Evolutionary conservation across 371 early-diverging fungal species (phyloP).

Genomic region (Syncephalastrum monosporum): DNA sequence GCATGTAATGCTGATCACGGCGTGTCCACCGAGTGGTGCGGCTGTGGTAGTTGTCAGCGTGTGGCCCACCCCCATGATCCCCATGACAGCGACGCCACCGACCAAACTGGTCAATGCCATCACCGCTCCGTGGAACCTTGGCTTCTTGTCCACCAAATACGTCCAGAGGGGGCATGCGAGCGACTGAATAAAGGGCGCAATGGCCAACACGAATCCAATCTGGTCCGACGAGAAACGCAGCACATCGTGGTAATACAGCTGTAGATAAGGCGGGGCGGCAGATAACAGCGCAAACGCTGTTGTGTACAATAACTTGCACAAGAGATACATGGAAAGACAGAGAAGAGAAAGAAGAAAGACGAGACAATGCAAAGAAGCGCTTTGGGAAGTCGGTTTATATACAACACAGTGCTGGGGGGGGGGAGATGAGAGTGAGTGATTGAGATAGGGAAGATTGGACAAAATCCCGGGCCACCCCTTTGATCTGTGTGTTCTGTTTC

Average conservation of each 20-base stretch:
- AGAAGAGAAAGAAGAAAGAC: background rate
- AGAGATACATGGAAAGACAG: conserved; percentile 9
- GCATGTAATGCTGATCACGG: conserved; percentile 23
- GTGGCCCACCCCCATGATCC: conserved; percentile 21
- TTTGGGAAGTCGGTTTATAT: background rate
- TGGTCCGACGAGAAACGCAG: conserved; percentile 43
- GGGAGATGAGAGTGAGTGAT: too few species aligned
- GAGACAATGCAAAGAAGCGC: background rate
- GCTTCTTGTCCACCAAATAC: conserved; percentile 36
- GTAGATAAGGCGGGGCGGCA: conserved; percentile 42
- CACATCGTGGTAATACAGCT: conserved; percentile 38
- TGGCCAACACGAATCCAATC: conserved; percentile 43
- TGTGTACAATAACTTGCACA: conserved; percentile 38
- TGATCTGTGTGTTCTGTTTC: too few species aligned
- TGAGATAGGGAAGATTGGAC: too few species aligned
- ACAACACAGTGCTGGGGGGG: too few species aligned
- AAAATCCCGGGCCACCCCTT: too few species aligned
- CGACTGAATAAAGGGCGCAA: conserved; percentile 49
- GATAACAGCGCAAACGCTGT: conserved; percentile 37
- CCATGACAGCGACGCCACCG: conserved; percentile 37
- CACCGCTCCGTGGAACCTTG: conserved; percentile 31
- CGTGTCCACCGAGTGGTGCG: background rate
- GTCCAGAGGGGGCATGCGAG: conserved; percentile 49
- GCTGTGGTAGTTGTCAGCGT: background rate
- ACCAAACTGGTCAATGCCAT: conserved; percentile 38